Percentiles rank a stretch among this genome's conserved stretches.
phyloP scores from a whole-genome alignment of 768 basidiomycete genomes.

The Epithele typhae region DNA sequence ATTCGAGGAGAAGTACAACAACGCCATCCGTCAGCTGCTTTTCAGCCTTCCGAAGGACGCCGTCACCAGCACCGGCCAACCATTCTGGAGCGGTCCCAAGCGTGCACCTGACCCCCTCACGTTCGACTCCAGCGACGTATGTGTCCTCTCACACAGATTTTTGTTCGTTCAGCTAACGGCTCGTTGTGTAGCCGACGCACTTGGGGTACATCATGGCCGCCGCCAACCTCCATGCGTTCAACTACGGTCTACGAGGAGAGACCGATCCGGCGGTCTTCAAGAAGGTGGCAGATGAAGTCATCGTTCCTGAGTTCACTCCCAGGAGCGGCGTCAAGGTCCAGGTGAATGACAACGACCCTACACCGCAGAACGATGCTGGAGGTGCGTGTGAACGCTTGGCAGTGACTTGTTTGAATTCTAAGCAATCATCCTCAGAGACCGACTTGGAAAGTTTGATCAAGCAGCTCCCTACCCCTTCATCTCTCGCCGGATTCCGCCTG shows the following conservation, averaged over 20 bases:
- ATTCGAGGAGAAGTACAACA: constrained; percentile 92
- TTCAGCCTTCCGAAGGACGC: constrained; percentile 95
- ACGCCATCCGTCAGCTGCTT: constrained; percentile 87
- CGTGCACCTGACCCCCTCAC: constrained; percentile 87
- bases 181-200: constrained; percentile 75
- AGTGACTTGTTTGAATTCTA: background rate
- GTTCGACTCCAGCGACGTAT: constrained; percentile 84
- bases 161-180: too few relatives aligned
- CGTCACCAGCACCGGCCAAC: constrained; percentile 85
- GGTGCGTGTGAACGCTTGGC: constrained; percentile 21
- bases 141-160: constrained; percentile 31
- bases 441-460: constrained; percentile 54
- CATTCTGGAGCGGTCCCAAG: constrained; percentile 99
- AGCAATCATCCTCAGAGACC: constrained; percentile 4
- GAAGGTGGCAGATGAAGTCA: constrained; percentile 76
- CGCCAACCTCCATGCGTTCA: constrained; percentile 96
- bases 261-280: constrained; percentile 75
- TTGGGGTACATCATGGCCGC: constrained; percentile 87
- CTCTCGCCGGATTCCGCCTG: constrained; percentile 93
- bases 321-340: constrained; percentile 91
- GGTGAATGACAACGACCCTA: constrained; percentile 88
- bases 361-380: constrained; percentile 43
- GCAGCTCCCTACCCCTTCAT: constrained; percentile 83
- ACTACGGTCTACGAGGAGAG: constrained; percentile 94
- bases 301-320: constrained; percentile 91